Conservation (phyloP, 2,329 filamentous ascomycete genomes). For the Tolypocladium album region DNA sequence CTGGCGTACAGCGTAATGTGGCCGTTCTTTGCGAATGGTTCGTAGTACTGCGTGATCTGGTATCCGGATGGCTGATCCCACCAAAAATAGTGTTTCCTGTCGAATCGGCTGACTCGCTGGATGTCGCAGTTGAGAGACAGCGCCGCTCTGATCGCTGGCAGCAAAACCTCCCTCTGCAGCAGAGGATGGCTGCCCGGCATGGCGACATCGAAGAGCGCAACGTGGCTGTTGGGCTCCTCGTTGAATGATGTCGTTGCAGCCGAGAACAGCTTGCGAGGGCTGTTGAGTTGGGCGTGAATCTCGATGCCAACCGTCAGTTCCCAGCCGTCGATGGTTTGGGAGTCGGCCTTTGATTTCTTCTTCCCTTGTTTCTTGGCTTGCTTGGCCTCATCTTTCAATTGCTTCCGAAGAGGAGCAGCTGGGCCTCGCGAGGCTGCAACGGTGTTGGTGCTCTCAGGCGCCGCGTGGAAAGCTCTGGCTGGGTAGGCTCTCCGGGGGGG, state of each 20-base stretch:
- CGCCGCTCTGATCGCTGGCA: conserved; percentile 85
- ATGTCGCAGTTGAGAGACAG: conserved; percentile 73
- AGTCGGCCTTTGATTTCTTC: conserved; percentile 32
- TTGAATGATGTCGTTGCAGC: conserved; percentile 52
- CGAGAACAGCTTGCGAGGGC: conserved; percentile 82
- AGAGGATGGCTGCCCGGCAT: conserved; percentile 81
- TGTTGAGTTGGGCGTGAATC: conserved; percentile 94
- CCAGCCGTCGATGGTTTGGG: conserved; percentile 58
- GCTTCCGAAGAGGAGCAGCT: conserved; percentile 52
- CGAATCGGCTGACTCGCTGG: conserved; percentile 70
- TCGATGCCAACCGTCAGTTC: conserved; percentile 93
- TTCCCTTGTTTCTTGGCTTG: conserved; percentile 55
- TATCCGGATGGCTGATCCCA: conserved; percentile 96
- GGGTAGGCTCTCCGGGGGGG: conserved; percentile 5
- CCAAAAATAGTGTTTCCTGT: conserved; percentile 98
- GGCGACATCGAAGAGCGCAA: conserved; percentile 79
- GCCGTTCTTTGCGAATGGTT: conserved; percentile 60
- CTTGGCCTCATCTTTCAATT: conserved; percentile 61
- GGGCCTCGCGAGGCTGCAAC: conserved; percentile 9
- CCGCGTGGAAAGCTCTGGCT: conserved; percentile 20
- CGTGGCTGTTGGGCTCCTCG: conserved; percentile 71
- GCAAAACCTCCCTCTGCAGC: conserved; percentile 72
- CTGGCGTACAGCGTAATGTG: conserved; percentile 57
- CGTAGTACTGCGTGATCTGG: conserved; percentile 95
- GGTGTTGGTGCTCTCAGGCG: conserved; percentile 10